Percentiles rank a stretch among this genome's conserved stretches.
Conservation (phyloP, 768 basidiomycete species). For the Tulasnella sp. region DNA sequence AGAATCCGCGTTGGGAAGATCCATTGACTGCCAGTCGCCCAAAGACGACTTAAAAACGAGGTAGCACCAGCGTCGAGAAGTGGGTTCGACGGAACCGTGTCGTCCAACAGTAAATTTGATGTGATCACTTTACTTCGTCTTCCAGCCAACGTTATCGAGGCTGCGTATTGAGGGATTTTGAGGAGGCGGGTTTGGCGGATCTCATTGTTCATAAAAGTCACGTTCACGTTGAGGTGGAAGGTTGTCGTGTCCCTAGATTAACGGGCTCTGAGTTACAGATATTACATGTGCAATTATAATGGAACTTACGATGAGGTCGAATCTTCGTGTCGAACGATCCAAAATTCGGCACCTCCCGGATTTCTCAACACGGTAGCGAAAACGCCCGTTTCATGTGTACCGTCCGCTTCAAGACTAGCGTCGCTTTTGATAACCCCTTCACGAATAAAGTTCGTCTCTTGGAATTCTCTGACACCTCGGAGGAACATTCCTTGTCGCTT, state of each 20-base stretch:
- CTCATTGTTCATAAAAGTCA: constrained; percentile 36
- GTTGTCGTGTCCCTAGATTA: background rate
- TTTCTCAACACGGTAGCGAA: constrained; percentile 56
- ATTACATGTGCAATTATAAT: background rate
- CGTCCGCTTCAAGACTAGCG: constrained; percentile 31
- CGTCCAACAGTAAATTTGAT: constrained; percentile 58
- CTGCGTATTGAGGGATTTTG: constrained; percentile 43
- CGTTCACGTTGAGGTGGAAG: constrained; percentile 47
- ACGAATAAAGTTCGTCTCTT: constrained; percentile 65
- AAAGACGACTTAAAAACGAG: too few relatives aligned
- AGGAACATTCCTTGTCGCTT: constrained; percentile 70
- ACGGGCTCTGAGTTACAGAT: background rate
- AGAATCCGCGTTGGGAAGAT: background rate
- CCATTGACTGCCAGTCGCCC: too few relatives aligned
- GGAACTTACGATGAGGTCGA: constrained; percentile 31
- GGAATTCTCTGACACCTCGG: constrained; percentile 64
- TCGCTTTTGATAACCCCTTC: constrained; percentile 29
- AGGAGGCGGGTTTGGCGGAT: too few relatives aligned
- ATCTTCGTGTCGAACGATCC: constrained; percentile 52
- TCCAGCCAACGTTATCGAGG: constrained; percentile 47
- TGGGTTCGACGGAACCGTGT: background rate
- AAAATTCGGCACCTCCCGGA: constrained; percentile 59
- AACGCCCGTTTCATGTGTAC: constrained; percentile 34
- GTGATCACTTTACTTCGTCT: constrained; percentile 63
- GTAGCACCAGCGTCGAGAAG: too few relatives aligned